Evolutionary conservation across 2,329 filamentous ascomycete species (phyloP), one percentile per base, ranked within the genome.

Genomic region (Colletotrichum endophyticum): DNA sequence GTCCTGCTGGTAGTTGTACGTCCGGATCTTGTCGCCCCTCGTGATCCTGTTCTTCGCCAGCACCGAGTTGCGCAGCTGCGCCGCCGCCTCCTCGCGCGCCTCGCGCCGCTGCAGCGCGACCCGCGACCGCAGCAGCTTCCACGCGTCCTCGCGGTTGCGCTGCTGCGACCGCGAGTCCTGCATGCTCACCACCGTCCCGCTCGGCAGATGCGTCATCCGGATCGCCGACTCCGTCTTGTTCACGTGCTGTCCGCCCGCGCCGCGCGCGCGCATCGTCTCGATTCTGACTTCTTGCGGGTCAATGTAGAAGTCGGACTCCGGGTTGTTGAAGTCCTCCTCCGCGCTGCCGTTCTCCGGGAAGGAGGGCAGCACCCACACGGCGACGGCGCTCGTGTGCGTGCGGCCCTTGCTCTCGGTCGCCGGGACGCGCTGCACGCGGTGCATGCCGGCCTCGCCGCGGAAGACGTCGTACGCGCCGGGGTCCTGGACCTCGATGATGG

Each of bases 221-320:
- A 99, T 95, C 5, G 97, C 97, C 34, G 95, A 98, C 87, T 99
- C 97, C 0, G 97, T 99, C 84, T 96, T 98, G 87, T 99, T 99
- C 83, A 99, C 97, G 85, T 99, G 97, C 87, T 99, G 97, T 1
- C 97, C 97, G 36, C 97, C 97, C 1, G 97, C 96, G 76, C 97
- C 97, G 62, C 95, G 89, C 0, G 97, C 96, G 19, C 96, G 91
- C 96, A 99, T 98, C 77, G 96, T 95, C 83, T 99, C 97, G 25
- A 92, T 89, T 68, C 90, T 90, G 28, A 99, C 95, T 75, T 99
- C 96, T 77, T 92, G 90, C 8, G 95, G 92, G 82, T 98, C 92
- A 76, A 99, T 90, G 86, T 96, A 98, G 86, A 98, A 98, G 83
- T 98, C 95, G 84, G 95, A 98, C 72, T 93, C 94, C 0, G 96